Base-by-base conservation (phyloP, 768 basidiomycete species). In the Rickenella mellea region DNA sequence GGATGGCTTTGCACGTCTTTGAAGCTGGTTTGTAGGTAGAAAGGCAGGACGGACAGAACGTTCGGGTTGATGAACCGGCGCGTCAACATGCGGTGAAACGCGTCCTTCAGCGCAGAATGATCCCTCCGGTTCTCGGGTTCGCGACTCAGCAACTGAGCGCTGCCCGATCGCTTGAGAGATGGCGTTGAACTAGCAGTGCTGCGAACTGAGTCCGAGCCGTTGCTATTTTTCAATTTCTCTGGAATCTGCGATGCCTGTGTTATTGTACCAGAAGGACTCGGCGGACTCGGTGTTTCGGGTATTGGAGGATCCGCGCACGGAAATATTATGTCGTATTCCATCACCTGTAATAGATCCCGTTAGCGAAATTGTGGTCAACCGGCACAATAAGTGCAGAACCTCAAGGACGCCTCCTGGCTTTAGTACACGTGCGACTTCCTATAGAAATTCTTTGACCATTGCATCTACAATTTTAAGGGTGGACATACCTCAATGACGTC, bases 301-400 rank as follows among this genome's bases (percentile, higher is more conserved):
- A 41, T 37, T 50, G 47, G 42, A 54, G 39, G 44, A 47, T 39
- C 12, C 54, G 57, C n/a, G 59, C 55, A 45, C 67, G 83, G 83
- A 53, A 86, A 86, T 36, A 83, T 67, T 6, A 78, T 66, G 52
- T 84, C 82, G 45, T 87, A 83, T 55, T 84, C 83, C 27, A 84
- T 71, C 7, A 82, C 83, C 74, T 87, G 84, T 10, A 86, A 55
- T 11, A 74, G 59, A 21, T 70, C 83, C 65, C 28, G 80, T 66
- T 60, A 86, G 82, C 84, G 86, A 49, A 42, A 46, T 42, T 38
- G 19, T 33, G 27, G 15, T 30, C 26, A 32, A 36, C 3, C 33
- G 24, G 24, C 24, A 22, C 19, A 36, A 36, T 36, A 22, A 22
- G 24, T 7, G 4, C 7, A 10, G 15, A 5, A 10, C 11, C 15